A percentile compares a stretch with the other conserved stretches of the same genome.
These are phyloP conservation scores for Castanea mollissima DNA, from an alignment of 306 rosid species.

Conservation along the genomic window DNA sequence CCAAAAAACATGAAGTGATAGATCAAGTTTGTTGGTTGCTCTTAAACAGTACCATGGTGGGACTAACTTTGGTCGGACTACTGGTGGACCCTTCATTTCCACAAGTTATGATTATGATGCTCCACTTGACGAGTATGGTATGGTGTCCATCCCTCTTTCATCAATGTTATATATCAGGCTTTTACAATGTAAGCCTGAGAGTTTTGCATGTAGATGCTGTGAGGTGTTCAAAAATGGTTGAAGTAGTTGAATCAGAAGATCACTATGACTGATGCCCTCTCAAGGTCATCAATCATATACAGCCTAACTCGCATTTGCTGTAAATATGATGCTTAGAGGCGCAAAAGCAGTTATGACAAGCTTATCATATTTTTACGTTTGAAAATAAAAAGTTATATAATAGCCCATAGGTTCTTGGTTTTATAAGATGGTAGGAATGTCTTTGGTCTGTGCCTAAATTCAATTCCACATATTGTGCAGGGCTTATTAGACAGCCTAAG, in stretches of 20 bases:
- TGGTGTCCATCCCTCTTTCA: conserved; percentile 22
- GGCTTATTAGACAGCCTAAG: conserved; percentile 83
- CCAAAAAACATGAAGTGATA: conserved; percentile 14
- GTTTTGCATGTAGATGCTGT: neutral
- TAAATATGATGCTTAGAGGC: conserved; percentile 10
- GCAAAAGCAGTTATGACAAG: neutral
- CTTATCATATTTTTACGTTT: conserved; percentile 2
- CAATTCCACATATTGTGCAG: conserved; percentile 41
- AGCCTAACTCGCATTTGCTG: neutral
- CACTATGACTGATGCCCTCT: neutral
- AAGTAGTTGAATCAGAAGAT: too few species aligned
- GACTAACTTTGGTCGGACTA: conserved; percentile 73
- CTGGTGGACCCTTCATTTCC: conserved; percentile 87
- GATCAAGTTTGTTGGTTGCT: conserved; percentile 24
- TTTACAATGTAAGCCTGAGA: conserved; percentile 4
- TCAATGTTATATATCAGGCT: neutral
- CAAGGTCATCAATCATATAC: neutral
- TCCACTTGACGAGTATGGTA: conserved; percentile 94
- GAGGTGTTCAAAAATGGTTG: too few species aligned
- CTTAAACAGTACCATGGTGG: conserved; percentile 90
- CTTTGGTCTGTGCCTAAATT: neutral
- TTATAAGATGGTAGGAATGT: neutral
- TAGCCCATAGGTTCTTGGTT: neutral
- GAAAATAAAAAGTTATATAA: neutral
- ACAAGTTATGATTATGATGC: conserved; percentile 97